Conservation (phyloP, 768 basidiomycete species). For the Tremella fuciformis region DNA sequence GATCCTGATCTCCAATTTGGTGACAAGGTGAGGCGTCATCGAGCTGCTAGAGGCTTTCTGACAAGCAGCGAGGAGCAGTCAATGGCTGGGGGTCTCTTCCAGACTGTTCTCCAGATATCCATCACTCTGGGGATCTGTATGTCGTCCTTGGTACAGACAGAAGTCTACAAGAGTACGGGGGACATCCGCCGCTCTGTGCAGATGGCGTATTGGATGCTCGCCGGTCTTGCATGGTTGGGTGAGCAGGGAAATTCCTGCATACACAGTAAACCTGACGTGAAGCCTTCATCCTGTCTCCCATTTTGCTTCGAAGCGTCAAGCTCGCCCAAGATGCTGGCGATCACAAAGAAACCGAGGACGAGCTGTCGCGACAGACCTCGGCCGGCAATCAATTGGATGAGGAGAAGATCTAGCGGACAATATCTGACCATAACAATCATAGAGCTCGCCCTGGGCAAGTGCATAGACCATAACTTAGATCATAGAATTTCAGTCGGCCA, state of each 20-base stretch:
- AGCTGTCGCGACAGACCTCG: no score
- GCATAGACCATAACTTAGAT: no score
- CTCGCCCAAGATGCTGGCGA: no score
- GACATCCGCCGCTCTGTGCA: neutral
- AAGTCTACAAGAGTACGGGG: conserved; percentile 3
- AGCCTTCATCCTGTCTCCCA: no score
- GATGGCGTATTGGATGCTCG: neutral
- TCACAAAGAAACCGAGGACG: no score
- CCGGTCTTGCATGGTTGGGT: neutral
- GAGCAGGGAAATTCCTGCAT: neutral
- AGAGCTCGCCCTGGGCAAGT: no score
- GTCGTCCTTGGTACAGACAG: conserved; percentile 20
- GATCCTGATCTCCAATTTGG: conserved; percentile 29
- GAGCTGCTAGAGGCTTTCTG: neutral
- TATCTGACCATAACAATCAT: no score
- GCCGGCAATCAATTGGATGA: no score
- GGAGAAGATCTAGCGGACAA: no score
- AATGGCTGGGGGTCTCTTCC: conserved; percentile 31
- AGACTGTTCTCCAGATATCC: conserved; percentile 21
- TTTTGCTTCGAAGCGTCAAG: no score
- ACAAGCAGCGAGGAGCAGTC: conserved; percentile 25
- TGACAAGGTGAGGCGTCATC: conserved; percentile 24
- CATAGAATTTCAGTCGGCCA: no score
- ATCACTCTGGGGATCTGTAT: conserved; percentile 19
- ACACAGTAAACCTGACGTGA: no score